Evolutionary conservation across 768 basidiomycete genomes (phyloP).

Genomic region (Phylloporus rhodoxanthus): DNA sequence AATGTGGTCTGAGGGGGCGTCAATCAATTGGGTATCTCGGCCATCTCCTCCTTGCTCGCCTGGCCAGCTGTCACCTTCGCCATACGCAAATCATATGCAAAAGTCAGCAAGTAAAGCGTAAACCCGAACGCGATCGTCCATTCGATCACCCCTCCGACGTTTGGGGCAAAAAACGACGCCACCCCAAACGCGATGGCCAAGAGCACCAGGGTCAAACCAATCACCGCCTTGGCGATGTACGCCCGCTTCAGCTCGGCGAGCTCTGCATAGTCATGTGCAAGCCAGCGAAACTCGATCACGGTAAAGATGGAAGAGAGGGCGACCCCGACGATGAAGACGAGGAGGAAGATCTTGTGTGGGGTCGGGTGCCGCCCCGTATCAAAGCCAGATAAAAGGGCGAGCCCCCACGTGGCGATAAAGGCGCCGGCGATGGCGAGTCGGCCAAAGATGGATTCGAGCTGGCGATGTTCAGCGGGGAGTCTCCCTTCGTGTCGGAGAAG

Average conservation of each 20-base stretch:
- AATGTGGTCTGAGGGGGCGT: not conserved
- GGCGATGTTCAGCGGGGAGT: slow-evolving; percentile 54
- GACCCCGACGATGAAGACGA: slow-evolving; percentile 71
- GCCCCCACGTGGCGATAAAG: slow-evolving; percentile 55
- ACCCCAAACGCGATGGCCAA: slow-evolving; percentile 61
- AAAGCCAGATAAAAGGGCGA: slow-evolving; percentile 65
- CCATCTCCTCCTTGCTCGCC: not conserved
- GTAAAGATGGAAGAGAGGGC: slow-evolving; percentile 71
- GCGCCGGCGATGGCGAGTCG: slow-evolving; percentile 56
- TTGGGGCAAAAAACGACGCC: slow-evolving; percentile 37
- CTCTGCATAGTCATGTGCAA: slow-evolving; percentile 49
- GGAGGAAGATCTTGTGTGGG: slow-evolving; percentile 55
- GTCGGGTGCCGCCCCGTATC: slow-evolving; percentile 53
- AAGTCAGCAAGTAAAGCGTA: slow-evolving; percentile 68
- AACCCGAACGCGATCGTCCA: slow-evolving; percentile 72
- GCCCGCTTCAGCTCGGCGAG: slow-evolving; percentile 43
- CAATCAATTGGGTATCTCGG: slow-evolving; percentile 1
- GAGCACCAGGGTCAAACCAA: slow-evolving; percentile 52
- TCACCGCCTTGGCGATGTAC: slow-evolving; percentile 57
- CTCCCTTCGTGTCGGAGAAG: slow-evolving; percentile 63
- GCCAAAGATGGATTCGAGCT: slow-evolving; percentile 49
- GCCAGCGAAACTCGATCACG: slow-evolving; percentile 63
- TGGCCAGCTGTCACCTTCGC: slow-evolving; percentile 29
- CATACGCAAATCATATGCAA: slow-evolving; percentile 63
- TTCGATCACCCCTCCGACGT: slow-evolving; percentile 64